phyloP scores from a whole-genome alignment of 352 stramenopile species.

The Phytophthora chlamydospora region DNA sequence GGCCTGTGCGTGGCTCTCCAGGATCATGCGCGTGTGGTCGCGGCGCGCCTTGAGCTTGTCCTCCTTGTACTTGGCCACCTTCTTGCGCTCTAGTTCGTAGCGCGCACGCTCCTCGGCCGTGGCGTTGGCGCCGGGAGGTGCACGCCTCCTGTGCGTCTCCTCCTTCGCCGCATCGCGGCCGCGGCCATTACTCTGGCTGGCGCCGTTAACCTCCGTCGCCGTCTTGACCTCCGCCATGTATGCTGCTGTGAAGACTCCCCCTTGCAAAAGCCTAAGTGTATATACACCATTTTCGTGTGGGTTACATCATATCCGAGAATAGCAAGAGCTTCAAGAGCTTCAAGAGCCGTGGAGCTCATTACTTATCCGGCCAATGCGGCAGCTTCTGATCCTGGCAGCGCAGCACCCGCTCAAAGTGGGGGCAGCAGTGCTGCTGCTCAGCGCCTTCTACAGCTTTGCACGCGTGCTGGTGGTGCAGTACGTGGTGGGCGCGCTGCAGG shows the following conservation, averaged over 20 bases:
- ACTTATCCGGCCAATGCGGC: conserved; percentile 27
- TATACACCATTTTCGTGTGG: neutral
- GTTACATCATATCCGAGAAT: neutral
- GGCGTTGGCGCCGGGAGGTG: conserved; percentile 56
- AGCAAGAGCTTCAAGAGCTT: neutral
- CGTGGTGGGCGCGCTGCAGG: conserved; percentile 49
- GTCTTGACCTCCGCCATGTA: conserved; percentile 36
- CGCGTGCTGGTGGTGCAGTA: conserved; percentile 69
- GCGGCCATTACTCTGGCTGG: conserved; percentile 29
- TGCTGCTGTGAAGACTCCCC: conserved; percentile 8
- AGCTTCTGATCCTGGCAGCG: conserved; percentile 64
- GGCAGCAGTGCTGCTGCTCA: conserved; percentile 52
- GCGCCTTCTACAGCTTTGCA: conserved; percentile 71
- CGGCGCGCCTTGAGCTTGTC: conserved; percentile 87
- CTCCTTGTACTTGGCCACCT: conserved; percentile 90
- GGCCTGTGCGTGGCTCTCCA: conserved; percentile 85
- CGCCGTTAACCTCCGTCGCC: conserved; percentile 26
- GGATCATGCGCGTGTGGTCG: conserved; percentile 88
- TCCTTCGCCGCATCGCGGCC: conserved; percentile 35
- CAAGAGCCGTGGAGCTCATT: no score
- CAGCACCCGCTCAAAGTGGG: conserved; percentile 67
- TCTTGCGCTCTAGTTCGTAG: conserved; percentile 88
- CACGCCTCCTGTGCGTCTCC: conserved; percentile 49
- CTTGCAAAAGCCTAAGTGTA: conserved; percentile 10
- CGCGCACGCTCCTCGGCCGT: conserved; percentile 73